These are phyloP conservation scores for Pseudoneurospora amorphoporcata DNA, from an alignment of 495 filamentous ascomycete genomes.

Conservation along the genomic window DNA sequence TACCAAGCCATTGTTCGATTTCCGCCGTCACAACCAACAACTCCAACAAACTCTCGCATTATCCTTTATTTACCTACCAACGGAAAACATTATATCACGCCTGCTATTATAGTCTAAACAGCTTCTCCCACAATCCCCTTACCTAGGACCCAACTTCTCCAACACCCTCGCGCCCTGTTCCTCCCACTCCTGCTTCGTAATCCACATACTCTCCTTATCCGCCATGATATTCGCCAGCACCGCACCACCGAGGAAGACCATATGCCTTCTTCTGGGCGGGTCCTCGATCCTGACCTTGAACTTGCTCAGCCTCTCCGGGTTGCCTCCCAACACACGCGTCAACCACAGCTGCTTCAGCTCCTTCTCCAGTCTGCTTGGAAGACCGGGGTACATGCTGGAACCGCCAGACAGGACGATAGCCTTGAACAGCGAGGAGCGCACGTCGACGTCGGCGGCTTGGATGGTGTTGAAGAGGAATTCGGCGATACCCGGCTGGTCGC, in stretches of 20 bases:
- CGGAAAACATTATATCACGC: neutral
- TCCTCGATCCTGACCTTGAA: conserved; percentile 99
- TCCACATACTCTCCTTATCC: conserved; percentile 98
- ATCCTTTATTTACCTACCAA: neutral
- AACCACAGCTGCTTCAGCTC: conserved; percentile 98
- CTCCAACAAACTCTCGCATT: neutral
- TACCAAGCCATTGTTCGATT: neutral
- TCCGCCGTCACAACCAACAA: neutral
- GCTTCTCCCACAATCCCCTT: conserved; percentile 1
- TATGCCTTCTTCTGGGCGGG: conserved; percentile 87
- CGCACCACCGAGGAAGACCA: conserved; percentile 97
- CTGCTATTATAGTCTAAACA: neutral
- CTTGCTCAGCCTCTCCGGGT: conserved; percentile 90
- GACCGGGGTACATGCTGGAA: conserved; percentile 95
- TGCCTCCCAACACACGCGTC: conserved; percentile 75
- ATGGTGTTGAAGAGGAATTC: conserved; percentile 99
- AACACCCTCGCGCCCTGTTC: conserved; percentile 81
- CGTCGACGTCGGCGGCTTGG: conserved; percentile 89
- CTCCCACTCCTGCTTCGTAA: conserved; percentile 90
- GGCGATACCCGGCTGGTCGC: conserved; percentile 92
- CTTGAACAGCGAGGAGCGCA: conserved; percentile 87
- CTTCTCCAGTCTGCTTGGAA: conserved; percentile 92
- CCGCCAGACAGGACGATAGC: conserved; percentile 94
- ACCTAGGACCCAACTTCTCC: conserved; percentile 83
- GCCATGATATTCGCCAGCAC: conserved; percentile 98